These are phyloP conservation scores for Candida insectalens DNA, from an alignment of 805 yeast species.

Conservation along the genomic window DNA sequence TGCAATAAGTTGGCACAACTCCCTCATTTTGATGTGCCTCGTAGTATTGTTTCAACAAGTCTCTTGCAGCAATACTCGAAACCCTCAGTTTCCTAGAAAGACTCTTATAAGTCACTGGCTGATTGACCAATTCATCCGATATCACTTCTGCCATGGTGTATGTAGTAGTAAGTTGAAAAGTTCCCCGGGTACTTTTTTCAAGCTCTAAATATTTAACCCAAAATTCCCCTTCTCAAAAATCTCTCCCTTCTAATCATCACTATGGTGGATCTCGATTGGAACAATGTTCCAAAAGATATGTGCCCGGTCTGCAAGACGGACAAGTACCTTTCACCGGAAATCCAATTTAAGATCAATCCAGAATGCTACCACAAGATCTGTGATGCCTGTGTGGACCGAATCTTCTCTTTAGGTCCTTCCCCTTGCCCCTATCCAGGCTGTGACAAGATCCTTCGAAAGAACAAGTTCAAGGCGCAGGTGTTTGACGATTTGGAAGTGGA, in stretches of 20 bases:
- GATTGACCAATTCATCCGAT: no score
- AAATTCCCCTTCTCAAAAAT: no score
- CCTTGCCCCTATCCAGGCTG: constrained; percentile 94
- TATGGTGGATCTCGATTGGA: constrained; percentile 27
- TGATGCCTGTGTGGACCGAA: constrained; percentile 92
- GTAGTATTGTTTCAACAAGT: constrained; percentile 14
- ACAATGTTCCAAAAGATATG: constrained; percentile 32
- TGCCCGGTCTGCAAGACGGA: constrained; percentile 98
- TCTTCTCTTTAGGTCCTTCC: constrained; percentile 90
- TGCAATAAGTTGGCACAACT: constrained; percentile 6
- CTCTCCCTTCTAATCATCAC: no score
- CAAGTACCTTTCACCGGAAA: constrained; percentile 84
- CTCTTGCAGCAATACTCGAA: constrained; percentile 11
- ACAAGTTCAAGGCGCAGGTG: constrained; percentile 83
- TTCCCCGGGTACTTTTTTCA: no score
- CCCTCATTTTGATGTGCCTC: constrained; percentile 9
- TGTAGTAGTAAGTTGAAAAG: no score
- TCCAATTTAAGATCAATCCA: constrained; percentile 86
- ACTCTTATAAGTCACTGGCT: constrained; percentile 17
- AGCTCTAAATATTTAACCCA: no score
- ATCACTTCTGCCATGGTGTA: no score
- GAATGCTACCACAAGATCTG: constrained; percentile 98
- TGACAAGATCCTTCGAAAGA: constrained; percentile 76
- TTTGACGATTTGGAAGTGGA: constrained; percentile 89
- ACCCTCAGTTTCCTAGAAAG: constrained; percentile 15